Evolutionary conservation across 768 basidiomycete species (phyloP).

Genomic region (Neoboletus brunneissimus): DNA sequence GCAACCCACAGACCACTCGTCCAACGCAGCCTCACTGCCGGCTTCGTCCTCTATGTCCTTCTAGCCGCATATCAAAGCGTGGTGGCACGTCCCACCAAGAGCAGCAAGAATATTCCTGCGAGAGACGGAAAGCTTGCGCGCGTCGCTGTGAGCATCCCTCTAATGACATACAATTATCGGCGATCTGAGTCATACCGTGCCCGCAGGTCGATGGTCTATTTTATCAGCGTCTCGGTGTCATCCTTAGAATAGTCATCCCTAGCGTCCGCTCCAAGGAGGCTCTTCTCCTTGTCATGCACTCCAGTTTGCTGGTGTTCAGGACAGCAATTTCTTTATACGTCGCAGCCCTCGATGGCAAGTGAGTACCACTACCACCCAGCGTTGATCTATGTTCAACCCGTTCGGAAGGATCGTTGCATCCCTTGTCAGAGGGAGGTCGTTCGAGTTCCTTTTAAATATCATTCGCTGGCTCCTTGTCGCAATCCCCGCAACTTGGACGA

Average conservation of each 20-base stretch:
- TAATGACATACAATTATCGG: not conserved
- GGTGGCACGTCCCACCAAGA: constrained; percentile 39
- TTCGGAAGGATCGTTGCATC: constrained; percentile 83
- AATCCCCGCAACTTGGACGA: constrained; percentile 90
- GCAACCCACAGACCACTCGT: constrained; percentile 62
- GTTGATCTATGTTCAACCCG: not conserved
- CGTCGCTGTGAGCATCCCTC: constrained; percentile 58
- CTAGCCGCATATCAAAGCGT: constrained; percentile 59
- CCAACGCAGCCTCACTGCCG: constrained; percentile 65
- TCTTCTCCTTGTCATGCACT: constrained; percentile 81
- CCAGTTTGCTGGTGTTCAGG: constrained; percentile 81
- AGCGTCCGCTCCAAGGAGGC: constrained; percentile 84
- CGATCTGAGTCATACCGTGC: too few species aligned
- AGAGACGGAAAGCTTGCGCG: constrained; percentile 46
- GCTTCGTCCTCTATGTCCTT: constrained; percentile 72
- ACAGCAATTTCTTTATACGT: constrained; percentile 94
- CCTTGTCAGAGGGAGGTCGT: constrained; percentile 81
- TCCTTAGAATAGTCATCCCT: constrained; percentile 88
- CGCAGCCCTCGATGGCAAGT: constrained; percentile 91
- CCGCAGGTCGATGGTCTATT: constrained; percentile 94
- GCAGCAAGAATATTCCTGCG: constrained; percentile 14
- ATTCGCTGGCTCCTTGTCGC: constrained; percentile 88
- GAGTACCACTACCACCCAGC: constrained; percentile 26
- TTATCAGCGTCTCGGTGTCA: constrained; percentile 71
- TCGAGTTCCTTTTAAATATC: constrained; percentile 81